Base-by-base conservation (phyloP, 1,284 basidiomycete species). In the Cerrena zonata region DNA sequence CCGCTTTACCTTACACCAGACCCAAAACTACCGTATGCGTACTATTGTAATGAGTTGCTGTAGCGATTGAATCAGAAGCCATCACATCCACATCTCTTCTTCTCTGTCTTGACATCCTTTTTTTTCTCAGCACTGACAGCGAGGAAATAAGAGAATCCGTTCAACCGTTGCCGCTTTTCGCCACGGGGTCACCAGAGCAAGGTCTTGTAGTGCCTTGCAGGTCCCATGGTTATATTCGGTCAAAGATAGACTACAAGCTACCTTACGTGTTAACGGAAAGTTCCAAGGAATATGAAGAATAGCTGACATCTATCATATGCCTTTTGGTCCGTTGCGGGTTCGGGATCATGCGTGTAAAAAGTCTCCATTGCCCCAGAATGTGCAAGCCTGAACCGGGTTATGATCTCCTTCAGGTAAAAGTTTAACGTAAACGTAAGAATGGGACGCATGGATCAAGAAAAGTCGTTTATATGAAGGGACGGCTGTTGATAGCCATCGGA, bases 21-120 rank as follows among this genome's bases (percentile, higher is more conserved):
- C 15, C 23, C 41, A 42, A 42, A 42, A 22, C 41, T 42, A 42
- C 41, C 41, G 41, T 42, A 42, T 42, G 5, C 11, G 41, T 19
- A 42, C 15, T 15, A 19, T 22, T 42, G 23, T 42, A 42, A 42
- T 42, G 22, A 4, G 41, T 23, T 42, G 41, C 23, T 42, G 41
- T 42, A 42, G 22, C 41, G 23, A 42, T 42, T 3, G 21, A 42
- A 42, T 42, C 23, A 5, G 41, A 42, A 23, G 24, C n/a, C n/a
- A 39, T 4, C 37, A 39, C n/a, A 21, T 15, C 21, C n/a, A 5
- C 13, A 4, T 39, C 13, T 39, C 37, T 15, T 39, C 21, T 5
- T 18, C 5, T 4, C 37, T 5, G 13, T 21, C 37, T 39, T 39
- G 37, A 34, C 7, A 15, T 34, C 30, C 7, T 34, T 34, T 34